Base-by-base conservation (phyloP, 2,329 filamentous ascomycete species). In the Penicillium sp. region DNA sequence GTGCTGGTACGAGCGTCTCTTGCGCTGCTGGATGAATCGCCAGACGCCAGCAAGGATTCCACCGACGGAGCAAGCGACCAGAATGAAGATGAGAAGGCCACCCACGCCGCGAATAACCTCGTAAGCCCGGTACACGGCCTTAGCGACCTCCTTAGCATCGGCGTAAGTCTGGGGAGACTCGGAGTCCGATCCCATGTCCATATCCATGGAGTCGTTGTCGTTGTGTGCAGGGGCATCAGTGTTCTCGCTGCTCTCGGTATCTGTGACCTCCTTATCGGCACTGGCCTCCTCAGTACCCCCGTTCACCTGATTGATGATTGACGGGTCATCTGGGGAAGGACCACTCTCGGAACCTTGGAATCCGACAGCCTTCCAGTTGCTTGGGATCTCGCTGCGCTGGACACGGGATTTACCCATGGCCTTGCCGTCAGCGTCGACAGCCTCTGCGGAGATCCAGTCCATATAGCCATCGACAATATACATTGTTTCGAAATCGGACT, bases 401-500 rank as follows among this genome's bases (percentile, higher is more conserved):
- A 65, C 39, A 3, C 49, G 36, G 1, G 68, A 71, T 18, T 58
- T 65, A 44, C 54, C 49, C 59, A 63, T 56, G 12, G 56, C 44
- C 3, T 55, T 58, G 12, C 59, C 61, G 6, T 60, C 42, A 20
- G 27, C 24, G 24, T 62, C 61, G 18, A 63, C 46, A 2, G 64
- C 61, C 37, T 65, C 60, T 2, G 58, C 65, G 1, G 58, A 55
- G 27, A 67, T 53, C 58, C 62, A 67, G 41, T 66, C 63, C 63
- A 67, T 63, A 42, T 58, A 67, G 15, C 64, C 64, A 21, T 61
- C 58, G 27, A 65, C 60, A 39, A 61, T 60, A 50, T 65, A 68
- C 57, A 65, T 61, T 7, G 69, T 71, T 54, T 72, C 68, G 23
- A 72, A 71, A 10, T 68, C 68, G n/a, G 52, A 52, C 55, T 71